These are phyloP conservation scores for Dipodascus geniculatus DNA, from an alignment of 805 yeast species.

Conservation along the genomic window DNA sequence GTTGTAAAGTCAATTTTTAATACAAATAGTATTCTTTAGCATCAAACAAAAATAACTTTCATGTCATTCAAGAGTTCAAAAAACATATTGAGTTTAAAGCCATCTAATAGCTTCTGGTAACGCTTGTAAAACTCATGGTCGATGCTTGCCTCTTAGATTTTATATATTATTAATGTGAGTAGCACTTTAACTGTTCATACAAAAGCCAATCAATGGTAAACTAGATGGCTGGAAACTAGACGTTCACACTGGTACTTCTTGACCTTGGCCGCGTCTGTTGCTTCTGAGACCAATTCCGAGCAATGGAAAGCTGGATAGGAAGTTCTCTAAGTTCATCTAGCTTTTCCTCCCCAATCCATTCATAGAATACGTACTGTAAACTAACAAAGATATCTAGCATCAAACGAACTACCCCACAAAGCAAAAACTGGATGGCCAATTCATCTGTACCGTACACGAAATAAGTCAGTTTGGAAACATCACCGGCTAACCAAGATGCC, in stretches of 20 bases:
- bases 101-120: no score
- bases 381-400: slow-evolving; percentile 17
- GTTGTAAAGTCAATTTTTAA: no score
- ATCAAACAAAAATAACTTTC: no score
- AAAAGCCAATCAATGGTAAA: background rate
- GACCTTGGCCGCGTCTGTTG: slow-evolving; percentile 5
- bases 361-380: slow-evolving; percentile 18
- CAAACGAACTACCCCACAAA: slow-evolving; percentile 18
- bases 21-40: no score
- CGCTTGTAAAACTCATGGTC: no score
- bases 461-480: slow-evolving; percentile 43
- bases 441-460: slow-evolving; percentile 9
- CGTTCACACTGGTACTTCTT: slow-evolving; percentile 2
- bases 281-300: slow-evolving; percentile 11
- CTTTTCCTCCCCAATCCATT: background rate
- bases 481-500: slow-evolving; percentile 85
- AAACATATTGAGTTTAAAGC: no score
- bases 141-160: background rate
- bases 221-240: background rate
- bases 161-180: background rate
- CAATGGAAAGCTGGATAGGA: background rate
- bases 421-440: slow-evolving; percentile 18
- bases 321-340: background rate
- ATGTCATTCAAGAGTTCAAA: no score
- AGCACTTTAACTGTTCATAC: background rate